Evolutionary conservation across 2,329 filamentous ascomycete genomes (phyloP).

Genomic region (Xylaria sp.): DNA sequence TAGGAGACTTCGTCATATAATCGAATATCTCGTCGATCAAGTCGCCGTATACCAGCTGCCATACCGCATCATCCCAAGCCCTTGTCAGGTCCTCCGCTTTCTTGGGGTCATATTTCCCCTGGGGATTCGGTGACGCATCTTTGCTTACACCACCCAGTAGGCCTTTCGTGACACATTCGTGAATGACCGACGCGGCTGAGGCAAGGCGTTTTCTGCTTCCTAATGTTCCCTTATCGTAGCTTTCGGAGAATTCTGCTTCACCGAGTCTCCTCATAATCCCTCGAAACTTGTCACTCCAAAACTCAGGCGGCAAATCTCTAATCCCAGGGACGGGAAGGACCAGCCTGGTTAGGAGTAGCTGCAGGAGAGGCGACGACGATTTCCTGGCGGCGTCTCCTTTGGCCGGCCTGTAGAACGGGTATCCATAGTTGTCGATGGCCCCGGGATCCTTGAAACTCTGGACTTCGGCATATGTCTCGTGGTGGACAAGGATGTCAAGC

Average conservation of each 20-base stretch:
- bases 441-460: conserved; percentile 68
- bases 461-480: conserved; percentile 68
- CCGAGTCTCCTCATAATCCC: conserved; percentile 64
- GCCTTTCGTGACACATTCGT: conserved; percentile 71
- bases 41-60: conserved; percentile 68
- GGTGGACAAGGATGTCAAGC: conserved; percentile 62
- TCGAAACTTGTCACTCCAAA: conserved; percentile 66
- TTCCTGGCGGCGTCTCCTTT: conserved; percentile 32
- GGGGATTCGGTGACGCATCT: conserved; percentile 29
- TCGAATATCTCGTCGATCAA: conserved; percentile 67
- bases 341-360: conserved; percentile 67
- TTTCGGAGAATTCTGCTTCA: conserved; percentile 73
- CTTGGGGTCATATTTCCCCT: conserved; percentile 56
- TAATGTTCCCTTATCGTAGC: conserved; percentile 77
- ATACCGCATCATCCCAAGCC: conserved; percentile 69
- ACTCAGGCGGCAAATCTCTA: conserved; percentile 62
- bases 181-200: conserved; percentile 69
- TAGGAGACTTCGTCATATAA: conserved; percentile 60
- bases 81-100: conserved; percentile 62
- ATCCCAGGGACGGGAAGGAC: conserved; percentile 68
- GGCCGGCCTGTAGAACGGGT: conserved; percentile 58
- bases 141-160: conserved; percentile 61
- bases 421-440: conserved; percentile 69
- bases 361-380: conserved; percentile 66
- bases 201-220: conserved; percentile 75